A percentile compares a stretch with the other conserved stretches of the same genome.
phyloP scores from a whole-genome alignment of 305 asterid genomes.

The Fraxinus xanthoxyloides region DNA sequence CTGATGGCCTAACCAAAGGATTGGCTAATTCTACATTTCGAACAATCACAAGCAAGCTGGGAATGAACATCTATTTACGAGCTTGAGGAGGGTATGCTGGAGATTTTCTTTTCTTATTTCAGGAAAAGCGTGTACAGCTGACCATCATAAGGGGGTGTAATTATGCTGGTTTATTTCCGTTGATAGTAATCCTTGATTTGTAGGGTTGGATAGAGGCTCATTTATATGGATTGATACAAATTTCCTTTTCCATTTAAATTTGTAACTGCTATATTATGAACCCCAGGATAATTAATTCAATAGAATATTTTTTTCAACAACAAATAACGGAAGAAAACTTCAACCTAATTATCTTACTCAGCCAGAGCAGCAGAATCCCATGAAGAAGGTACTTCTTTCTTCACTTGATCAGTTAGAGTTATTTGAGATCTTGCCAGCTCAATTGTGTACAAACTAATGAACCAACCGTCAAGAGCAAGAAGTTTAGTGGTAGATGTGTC shows the following conservation, averaged over 20 bases:
- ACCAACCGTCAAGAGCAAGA: slow-evolving; percentile 93
- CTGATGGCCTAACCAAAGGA: neutral
- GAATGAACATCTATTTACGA: neutral
- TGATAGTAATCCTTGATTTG: neutral
- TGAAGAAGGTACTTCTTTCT: slow-evolving; percentile 65
- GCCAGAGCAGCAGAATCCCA: slow-evolving; percentile 95
- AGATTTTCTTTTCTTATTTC: neutral
- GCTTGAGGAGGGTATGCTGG: neutral
- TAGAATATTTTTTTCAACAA: neutral
- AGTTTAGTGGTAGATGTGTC: slow-evolving; percentile 71
- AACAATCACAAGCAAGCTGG: neutral
- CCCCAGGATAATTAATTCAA: neutral
- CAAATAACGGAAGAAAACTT: slow-evolving; percentile 21
- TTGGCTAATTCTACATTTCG: neutral
- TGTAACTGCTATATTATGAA: neutral
- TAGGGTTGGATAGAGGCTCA: neutral
- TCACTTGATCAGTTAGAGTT: slow-evolving; percentile 63
- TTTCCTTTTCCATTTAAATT: neutral
- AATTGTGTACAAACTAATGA: slow-evolving; percentile 72
- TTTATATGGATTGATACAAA: neutral
- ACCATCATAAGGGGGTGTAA: neutral
- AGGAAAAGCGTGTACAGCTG: neutral
- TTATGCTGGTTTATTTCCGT: neutral
- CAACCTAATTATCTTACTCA: slow-evolving; percentile 57
- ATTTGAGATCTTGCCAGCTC: slow-evolving; percentile 71